Conservation (phyloP, 495 filamentous ascomycete species). For the Oidiodendron maius region DNA sequence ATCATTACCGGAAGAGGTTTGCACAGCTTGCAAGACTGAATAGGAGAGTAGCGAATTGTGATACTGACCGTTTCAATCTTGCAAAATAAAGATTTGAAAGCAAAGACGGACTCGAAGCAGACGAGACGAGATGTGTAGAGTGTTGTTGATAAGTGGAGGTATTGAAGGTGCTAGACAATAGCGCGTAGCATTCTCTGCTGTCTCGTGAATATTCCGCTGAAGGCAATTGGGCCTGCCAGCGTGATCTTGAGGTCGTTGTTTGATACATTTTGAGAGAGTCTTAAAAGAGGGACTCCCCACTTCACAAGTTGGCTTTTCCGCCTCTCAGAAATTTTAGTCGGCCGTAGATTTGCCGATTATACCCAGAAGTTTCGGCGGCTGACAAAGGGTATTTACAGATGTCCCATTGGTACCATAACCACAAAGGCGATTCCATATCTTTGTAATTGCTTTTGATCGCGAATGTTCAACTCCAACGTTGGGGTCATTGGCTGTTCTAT, state of each 20-base stretch:
- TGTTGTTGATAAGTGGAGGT: too few species aligned
- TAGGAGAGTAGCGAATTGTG: neutral
- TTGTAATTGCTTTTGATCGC: too few species aligned
- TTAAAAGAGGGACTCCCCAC: constrained; percentile 1
- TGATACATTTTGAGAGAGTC: constrained; percentile 3
- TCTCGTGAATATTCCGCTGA: neutral
- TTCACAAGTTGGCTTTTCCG: neutral
- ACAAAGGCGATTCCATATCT: too few species aligned
- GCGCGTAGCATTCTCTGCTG: neutral
- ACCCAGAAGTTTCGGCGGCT: too few species aligned
- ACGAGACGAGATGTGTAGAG: neutral
- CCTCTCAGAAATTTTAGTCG: neutral
- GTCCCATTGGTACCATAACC: too few species aligned
- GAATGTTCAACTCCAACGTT: too few species aligned
- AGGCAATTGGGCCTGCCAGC: neutral
- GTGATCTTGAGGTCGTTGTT: neutral
- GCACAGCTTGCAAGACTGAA: neutral
- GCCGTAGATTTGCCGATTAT: too few species aligned
- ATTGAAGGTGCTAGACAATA: neutral
- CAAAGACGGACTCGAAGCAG: too few species aligned
- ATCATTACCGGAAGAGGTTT: constrained; percentile 17
- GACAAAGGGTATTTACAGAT: too few species aligned
- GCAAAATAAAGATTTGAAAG: too few species aligned
- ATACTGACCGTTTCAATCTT: neutral
- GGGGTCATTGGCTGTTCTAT: neutral